Evolutionary conservation across 2,329 filamentous ascomycete genomes (phyloP).

Genomic region (Hirsutella thompsonii): DNA sequence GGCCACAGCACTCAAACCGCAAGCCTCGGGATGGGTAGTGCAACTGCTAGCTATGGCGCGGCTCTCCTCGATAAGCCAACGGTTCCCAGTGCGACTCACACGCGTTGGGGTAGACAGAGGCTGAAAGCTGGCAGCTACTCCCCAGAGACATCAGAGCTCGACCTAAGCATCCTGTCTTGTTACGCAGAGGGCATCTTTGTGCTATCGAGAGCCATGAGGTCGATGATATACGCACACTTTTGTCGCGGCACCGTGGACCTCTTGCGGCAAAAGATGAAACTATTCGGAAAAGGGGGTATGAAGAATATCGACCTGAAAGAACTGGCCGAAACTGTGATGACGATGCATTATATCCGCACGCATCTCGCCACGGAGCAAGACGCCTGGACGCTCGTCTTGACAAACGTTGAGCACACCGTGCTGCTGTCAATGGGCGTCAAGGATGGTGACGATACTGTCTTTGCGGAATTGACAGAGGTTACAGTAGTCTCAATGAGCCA

Average conservation of each 20-base stretch:
- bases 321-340: neutral
- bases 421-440: neutral
- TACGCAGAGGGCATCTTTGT: neutral
- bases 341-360: neutral
- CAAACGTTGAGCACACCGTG: neutral
- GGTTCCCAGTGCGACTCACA: no score
- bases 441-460: neutral
- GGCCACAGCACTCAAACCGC: no score
- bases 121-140: no score
- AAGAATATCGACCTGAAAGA: no score
- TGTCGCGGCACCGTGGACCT: neutral
- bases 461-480: neutral
- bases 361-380: neutral
- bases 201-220: neutral
- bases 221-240: neutral
- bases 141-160: no score
- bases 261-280: no score
- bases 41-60: no score
- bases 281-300: no score
- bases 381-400: neutral
- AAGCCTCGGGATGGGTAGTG: no score
- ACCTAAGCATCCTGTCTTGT: neutral
- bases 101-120: neutral
- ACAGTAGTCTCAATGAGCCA: neutral
- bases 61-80: no score